Evolutionary conservation across 176 grass and related monocot species (phyloP).

Genomic region (Rhynchospora breviuscula): DNA sequence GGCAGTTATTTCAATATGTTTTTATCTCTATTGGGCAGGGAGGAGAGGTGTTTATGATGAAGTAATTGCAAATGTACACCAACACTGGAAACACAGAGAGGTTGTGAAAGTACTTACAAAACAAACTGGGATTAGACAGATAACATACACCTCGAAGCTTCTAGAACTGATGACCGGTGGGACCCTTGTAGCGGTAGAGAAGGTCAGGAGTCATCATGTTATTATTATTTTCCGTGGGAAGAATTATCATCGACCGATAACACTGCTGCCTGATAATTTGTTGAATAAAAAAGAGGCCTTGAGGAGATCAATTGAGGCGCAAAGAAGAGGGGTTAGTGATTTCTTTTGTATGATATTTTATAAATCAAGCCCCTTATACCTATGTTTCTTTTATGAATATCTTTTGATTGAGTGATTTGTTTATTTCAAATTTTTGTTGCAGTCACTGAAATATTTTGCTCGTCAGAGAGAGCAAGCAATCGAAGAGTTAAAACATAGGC

Average conservation of each 20-base stretch:
- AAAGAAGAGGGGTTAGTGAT: conserved; percentile 61
- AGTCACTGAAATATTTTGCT: conserved; percentile 76
- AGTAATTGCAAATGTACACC: conserved; percentile 82
- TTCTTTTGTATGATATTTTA: neutral
- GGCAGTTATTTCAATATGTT: neutral
- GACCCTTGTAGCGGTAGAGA: conserved; percentile 52
- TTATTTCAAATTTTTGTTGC: conserved; percentile 15
- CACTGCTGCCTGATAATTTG: conserved; percentile 46
- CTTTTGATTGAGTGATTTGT: neutral
- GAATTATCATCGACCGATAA: conserved; percentile 57
- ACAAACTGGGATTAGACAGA: conserved; percentile 43
- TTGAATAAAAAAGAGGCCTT: conserved; percentile 77
- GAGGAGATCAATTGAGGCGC: conserved; percentile 70
- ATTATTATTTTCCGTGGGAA: conserved; percentile 95
- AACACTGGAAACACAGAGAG: conserved; percentile 92
- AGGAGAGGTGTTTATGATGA: conserved; percentile 82
- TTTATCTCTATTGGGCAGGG: conserved; percentile 31
- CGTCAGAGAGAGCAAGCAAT: conserved; percentile 49
- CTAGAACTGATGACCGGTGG: conserved; percentile 78
- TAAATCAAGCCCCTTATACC: neutral
- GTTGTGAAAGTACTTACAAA: conserved; percentile 82
- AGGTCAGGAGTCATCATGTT: conserved; percentile 52
- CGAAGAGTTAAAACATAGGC: conserved; percentile 45
- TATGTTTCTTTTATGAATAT: conserved; percentile 2
- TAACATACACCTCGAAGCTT: conserved; percentile 54